Percentiles rank a stretch among this genome's conserved stretches.
phyloP scores from a whole-genome alignment of 495 filamentous ascomycete species.

The Lasiosphaeria ovina region DNA sequence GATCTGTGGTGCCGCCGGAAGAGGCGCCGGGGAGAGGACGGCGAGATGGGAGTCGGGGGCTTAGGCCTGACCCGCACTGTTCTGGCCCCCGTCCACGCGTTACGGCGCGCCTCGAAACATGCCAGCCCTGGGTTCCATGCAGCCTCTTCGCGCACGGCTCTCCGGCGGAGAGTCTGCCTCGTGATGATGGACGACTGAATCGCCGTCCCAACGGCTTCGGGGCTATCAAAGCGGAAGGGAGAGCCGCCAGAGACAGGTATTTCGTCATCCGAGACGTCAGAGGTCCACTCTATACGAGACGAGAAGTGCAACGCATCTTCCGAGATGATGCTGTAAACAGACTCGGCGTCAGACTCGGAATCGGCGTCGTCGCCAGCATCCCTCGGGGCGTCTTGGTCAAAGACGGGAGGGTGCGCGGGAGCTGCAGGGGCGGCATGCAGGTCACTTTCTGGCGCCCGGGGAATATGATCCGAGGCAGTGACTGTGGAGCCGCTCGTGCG shows the following conservation, averaged over 20 bases:
- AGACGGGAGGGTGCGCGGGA: conserved; percentile 3
- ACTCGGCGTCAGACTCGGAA: conserved; percentile 42
- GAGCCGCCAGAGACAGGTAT: conserved; percentile 25
- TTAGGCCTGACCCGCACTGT: conserved; percentile 42
- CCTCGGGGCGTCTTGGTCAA: conserved; percentile 18
- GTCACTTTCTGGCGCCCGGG: not conserved
- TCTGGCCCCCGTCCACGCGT: conserved; percentile 84
- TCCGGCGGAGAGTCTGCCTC: conserved; percentile 58
- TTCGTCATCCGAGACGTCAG: conserved; percentile 45
- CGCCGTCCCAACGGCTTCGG: conserved; percentile 55
- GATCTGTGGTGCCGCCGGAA: conserved; percentile 32
- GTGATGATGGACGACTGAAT: conserved; percentile 37
- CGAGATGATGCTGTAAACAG: conserved; percentile 46
- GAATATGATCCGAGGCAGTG: not conserved
- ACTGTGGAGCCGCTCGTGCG: not conserved
- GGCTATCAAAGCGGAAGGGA: conserved; percentile 64
- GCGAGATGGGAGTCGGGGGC: conserved; percentile 31
- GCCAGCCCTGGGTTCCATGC: conserved; percentile 78
- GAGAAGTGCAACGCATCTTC: conserved; percentile 42
- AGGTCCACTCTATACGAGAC: conserved; percentile 47
- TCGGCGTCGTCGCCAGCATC: conserved; percentile 34
- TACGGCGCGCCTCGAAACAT: conserved; percentile 69
- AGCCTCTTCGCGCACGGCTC: conserved; percentile 69
- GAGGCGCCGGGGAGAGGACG: conserved; percentile 26
- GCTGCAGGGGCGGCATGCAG: not conserved